Percentiles rank a stretch among this genome's conserved stretches.
Evolutionary conservation across 352 stramenopile genomes (phyloP).

Genomic region (Phytophthora palmivora): DNA sequence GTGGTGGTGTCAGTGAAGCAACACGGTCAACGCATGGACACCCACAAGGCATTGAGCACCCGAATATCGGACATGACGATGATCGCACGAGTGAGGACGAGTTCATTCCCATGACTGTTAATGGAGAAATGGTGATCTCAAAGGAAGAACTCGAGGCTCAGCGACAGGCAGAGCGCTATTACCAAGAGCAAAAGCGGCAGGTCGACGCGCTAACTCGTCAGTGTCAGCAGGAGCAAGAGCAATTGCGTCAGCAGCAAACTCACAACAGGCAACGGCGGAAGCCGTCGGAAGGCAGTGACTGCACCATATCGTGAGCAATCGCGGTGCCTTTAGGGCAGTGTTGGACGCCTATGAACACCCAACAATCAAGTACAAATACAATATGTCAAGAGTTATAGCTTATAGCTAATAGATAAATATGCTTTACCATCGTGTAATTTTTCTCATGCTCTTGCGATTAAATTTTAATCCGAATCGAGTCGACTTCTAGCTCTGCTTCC

Average conservation of each 20-base stretch:
- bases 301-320: conserved; percentile 52
- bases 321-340: neutral
- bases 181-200: conserved; percentile 73
- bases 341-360: neutral
- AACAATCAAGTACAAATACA: conserved; percentile 15
- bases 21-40: conserved; percentile 1
- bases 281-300: conserved; percentile 42
- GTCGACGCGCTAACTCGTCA: conserved; percentile 49
- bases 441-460: conserved; percentile 15
- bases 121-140: conserved; percentile 68
- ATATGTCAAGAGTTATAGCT: conserved; percentile 26
- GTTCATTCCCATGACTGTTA: conserved; percentile 42
- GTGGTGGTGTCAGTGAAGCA: conserved; percentile 10
- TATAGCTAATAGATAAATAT: conserved; percentile 38
- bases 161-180: conserved; percentile 70
- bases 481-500: conserved; percentile 42
- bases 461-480: conserved; percentile 64
- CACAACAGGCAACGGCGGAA: conserved; percentile 24
- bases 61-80: conserved; percentile 13
- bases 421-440: conserved; percentile 31
- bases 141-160: conserved; percentile 76
- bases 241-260: conserved; percentile 29
- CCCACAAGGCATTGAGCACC: too few relatives aligned
- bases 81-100: conserved; percentile 42
- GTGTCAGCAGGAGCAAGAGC: conserved; percentile 45